Evolutionary conservation across 768 basidiomycete species (phyloP), one percentile per base, ranked within the genome.

Genomic region (Rubroboletus satanas): DNA sequence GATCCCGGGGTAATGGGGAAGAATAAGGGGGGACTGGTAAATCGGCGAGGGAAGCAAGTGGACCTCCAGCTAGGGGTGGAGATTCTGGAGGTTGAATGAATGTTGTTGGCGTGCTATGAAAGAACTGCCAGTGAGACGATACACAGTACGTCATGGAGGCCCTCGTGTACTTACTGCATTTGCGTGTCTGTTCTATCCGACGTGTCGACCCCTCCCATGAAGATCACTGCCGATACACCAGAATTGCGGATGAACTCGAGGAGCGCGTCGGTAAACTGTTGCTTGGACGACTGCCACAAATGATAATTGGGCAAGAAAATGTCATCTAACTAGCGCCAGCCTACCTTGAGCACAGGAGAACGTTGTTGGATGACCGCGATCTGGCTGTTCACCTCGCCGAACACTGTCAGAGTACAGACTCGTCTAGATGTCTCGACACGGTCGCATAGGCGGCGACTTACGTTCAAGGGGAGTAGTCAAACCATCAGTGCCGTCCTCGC

Each of bases 381-480:
- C 43, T 78, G 68, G 47, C 71, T 59, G 5, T 73, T 75, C 32
- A 74, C 64, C 43, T 74, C 76, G 7, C 87, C 85, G 62, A 84
- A 92, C 8, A 93, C 90, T 92, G 62, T 0, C 26, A 21, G 26
- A 33, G 46, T 11, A 42, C 37, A 26, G 29, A 56, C 39, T 51
- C 45, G 51, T 52, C 37, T 32, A 42, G 33, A 42, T 10, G 31
- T 33, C 41, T 39, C 49, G 45, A 48, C 26, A 26, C 15, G 37
- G 36, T 10, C 21, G 33, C 36, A 29, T 11, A 11, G 32, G n/a
- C 0, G 32, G 21, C 6, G 39, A 61, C 86, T 64, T 66, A 90
- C 90, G 69, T 79, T 93, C 91, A 44, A 88, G 73, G 39, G 91
- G 84, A 10, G 86, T 87, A 8, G 85, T 88, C 39, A 93, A 73